These are phyloP conservation scores for Lodderomyces beijingensis DNA, from an alignment of 1,139 yeast species.

Conservation along the genomic window DNA sequence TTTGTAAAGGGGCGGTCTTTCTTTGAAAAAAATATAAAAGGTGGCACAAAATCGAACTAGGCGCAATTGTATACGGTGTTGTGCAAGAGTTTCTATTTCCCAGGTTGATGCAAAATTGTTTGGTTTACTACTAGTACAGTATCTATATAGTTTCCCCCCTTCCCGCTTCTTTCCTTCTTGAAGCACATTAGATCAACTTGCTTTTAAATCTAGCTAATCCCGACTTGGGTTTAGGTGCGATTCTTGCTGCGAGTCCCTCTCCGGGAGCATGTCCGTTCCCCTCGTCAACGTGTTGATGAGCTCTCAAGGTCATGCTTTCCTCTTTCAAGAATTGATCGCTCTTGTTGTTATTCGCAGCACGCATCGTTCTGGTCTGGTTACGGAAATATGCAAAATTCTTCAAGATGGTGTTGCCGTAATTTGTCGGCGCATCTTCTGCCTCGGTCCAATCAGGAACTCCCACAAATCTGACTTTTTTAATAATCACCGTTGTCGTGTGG, in stretches of 20 bases:
- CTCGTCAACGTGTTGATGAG: slow-evolving; percentile 13
- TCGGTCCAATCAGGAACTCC: slow-evolving; percentile 52
- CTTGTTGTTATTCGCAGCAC: slow-evolving; percentile 19
- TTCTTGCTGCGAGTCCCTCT: neutral
- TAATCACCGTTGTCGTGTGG: slow-evolving; percentile 4
- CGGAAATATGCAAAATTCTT: slow-evolving; percentile 43
- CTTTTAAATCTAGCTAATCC: slow-evolving; percentile 5
- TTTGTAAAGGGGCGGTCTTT: too few species aligned
- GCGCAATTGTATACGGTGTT: too few species aligned
- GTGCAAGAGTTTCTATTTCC: too few species aligned
- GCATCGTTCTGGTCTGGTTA: slow-evolving; percentile 13
- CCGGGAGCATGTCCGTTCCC: slow-evolving; percentile 3
- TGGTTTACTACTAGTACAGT: too few species aligned
- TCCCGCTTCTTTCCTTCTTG: too few species aligned
- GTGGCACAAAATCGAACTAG: too few species aligned
- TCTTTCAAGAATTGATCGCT: slow-evolving; percentile 48
- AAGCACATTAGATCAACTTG: slow-evolving; percentile 5
- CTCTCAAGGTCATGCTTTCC: slow-evolving; percentile 49
- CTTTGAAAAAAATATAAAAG: too few species aligned
- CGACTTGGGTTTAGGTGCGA: slow-evolving; percentile 2
- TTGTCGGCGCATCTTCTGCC: slow-evolving; percentile 55
- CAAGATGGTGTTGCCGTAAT: slow-evolving; percentile 42
- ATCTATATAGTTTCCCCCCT: too few species aligned
- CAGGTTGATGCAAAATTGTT: too few species aligned
- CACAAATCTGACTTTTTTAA: slow-evolving; percentile 46